A percentile compares a stretch with the other conserved stretches of the same genome.
phyloP scores from a whole-genome alignment of 345 rosid genomes.

The Salix exigua region DNA sequence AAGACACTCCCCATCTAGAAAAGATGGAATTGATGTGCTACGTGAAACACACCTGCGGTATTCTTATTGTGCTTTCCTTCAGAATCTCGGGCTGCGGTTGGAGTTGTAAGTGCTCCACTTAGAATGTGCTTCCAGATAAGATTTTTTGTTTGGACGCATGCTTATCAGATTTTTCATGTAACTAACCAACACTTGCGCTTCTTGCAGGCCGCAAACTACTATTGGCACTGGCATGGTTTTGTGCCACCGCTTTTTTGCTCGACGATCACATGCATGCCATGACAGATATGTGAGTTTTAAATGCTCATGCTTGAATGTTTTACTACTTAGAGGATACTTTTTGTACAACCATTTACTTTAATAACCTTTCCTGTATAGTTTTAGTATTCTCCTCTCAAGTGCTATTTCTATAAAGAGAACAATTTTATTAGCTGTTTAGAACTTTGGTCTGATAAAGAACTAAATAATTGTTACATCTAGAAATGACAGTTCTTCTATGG shows the following conservation, averaged over 20 bases:
- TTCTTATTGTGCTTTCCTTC: conserved; percentile 69
- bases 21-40: conserved; percentile 68
- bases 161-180: neutral
- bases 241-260: conserved; percentile 74
- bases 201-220: conserved; percentile 71
- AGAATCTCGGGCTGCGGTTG: conserved; percentile 60
- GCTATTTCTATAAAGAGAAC: neutral
- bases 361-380: neutral
- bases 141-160: neutral
- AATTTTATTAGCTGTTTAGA: neutral
- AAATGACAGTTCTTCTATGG: neutral
- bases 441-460: neutral
- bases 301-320: neutral
- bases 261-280: conserved; percentile 78
- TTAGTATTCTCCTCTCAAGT: neutral
- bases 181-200: neutral
- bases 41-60: conserved; percentile 73
- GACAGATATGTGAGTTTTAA: conserved; percentile 71
- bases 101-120: conserved; percentile 54
- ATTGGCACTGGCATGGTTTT: conserved; percentile 75
- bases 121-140: neutral
- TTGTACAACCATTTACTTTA: neutral
- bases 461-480: neutral
- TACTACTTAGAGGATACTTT: neutral
- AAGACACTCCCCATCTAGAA: conserved; percentile 70